Evolutionary conservation across 331 rosid genomes (phyloP).

Genomic region (Rosa hybrid): DNA sequence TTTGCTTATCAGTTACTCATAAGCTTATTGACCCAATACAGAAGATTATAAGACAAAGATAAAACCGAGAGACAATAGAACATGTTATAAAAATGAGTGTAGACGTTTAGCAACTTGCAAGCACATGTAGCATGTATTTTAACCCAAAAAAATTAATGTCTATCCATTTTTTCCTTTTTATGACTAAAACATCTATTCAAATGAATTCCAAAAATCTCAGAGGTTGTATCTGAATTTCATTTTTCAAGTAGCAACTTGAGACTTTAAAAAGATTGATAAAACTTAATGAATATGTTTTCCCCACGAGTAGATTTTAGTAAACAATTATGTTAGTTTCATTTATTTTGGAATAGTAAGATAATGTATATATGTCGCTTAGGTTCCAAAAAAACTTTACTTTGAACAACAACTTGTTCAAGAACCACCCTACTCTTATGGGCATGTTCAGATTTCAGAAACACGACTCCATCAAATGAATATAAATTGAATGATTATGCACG

Average conservation of each 20-base stretch:
- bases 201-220: not conserved
- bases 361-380: not conserved
- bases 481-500: not conserved
- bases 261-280: not conserved
- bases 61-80: not conserved
- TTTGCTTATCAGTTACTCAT: not conserved
- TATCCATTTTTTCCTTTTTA: not conserved
- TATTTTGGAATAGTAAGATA: not conserved
- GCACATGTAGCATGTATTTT: not conserved
- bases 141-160: not conserved
- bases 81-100: not conserved
- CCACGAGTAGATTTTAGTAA: not conserved
- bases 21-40: no score
- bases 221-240: not conserved
- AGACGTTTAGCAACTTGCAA: not conserved
- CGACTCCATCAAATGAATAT: not conserved
- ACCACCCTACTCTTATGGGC: not conserved
- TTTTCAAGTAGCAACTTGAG: not conserved
- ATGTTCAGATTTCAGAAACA: not conserved
- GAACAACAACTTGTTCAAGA: not conserved
- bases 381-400: not conserved
- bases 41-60: not conserved
- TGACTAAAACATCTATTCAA: not conserved
- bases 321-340: not conserved
- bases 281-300: not conserved